phyloP scores from a whole-genome alignment of 2,329 filamentous ascomycete genomes.

The Pezicula rhizophila region DNA sequence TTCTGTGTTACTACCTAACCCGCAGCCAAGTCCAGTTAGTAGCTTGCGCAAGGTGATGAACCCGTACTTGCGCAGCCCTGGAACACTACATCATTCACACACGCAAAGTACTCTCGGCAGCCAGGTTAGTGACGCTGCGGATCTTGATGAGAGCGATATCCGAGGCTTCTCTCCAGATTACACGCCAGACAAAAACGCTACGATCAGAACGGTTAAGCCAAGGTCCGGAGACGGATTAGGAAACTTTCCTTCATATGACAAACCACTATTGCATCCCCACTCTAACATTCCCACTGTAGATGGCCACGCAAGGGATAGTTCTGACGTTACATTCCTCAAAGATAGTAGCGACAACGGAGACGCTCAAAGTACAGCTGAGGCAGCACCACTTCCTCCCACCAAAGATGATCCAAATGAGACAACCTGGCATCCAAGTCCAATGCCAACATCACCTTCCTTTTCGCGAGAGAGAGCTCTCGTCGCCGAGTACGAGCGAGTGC shows the following conservation, averaged over 20 bases:
- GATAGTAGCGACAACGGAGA: constrained; percentile 46
- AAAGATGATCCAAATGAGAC: constrained; percentile 7
- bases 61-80: constrained; percentile 55
- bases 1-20: constrained; percentile 17
- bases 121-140: constrained; percentile 17
- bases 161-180: constrained; percentile 72
- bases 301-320: constrained; percentile 20
- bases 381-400: not conserved
- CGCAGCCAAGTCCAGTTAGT: constrained; percentile 56
- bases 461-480: constrained; percentile 22
- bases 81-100: constrained; percentile 15
- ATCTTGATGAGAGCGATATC: constrained; percentile 18
- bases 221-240: constrained; percentile 29
- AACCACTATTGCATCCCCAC: constrained; percentile 8
- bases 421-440: constrained; percentile 5
- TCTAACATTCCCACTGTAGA: constrained; percentile 9
- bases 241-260: constrained; percentile 5
- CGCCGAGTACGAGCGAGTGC: constrained; percentile 22
- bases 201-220: constrained; percentile 58
- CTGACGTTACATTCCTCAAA: constrained; percentile 43
- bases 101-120: constrained; percentile 13
- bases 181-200: constrained; percentile 64
- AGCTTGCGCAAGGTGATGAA: constrained; percentile 84
- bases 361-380: constrained; percentile 25
- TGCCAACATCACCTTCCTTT: constrained; percentile 5